phyloP scores from a whole-genome alignment of 768 basidiomycete species.

The Aureoboletus auriporus region DNA sequence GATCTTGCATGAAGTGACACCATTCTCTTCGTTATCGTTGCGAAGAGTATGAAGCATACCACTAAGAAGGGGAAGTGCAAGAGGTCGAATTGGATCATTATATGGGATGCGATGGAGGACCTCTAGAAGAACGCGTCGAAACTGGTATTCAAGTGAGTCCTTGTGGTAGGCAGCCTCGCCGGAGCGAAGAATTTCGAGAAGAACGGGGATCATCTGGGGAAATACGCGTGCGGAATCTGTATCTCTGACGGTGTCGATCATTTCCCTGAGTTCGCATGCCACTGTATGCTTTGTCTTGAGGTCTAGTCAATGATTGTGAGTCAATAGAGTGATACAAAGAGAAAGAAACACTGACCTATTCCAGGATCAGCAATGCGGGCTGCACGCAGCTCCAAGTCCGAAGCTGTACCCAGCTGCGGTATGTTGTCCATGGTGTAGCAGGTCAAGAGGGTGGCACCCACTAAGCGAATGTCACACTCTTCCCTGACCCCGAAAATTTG shows the following conservation, averaged over 20 bases:
- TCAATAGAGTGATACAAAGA: not conserved
- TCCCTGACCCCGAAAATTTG: slow-evolving; percentile 27
- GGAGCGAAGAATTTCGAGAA: slow-evolving; percentile 68
- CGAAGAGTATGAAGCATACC: slow-evolving; percentile 83
- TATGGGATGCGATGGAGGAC: slow-evolving; percentile 86
- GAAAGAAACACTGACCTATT: slow-evolving; percentile 45
- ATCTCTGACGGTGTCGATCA: slow-evolving; percentile 76
- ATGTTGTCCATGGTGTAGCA: slow-evolving; percentile 39
- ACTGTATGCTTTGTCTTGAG: slow-evolving; percentile 64
- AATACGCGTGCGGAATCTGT: slow-evolving; percentile 66
- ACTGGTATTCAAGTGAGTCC: slow-evolving; percentile 69
- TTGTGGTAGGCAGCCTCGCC: slow-evolving; percentile 65
- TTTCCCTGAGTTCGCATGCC: slow-evolving; percentile 77
- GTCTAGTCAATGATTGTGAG: slow-evolving; percentile 39
- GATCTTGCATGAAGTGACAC: slow-evolving; percentile 83
- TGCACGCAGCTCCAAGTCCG: slow-evolving; percentile 68
- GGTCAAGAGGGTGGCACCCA: not conserved
- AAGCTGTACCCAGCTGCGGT: slow-evolving; percentile 40
- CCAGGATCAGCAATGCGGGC: slow-evolving; percentile 73
- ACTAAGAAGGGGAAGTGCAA: slow-evolving; percentile 62
- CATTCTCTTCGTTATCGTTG: slow-evolving; percentile 95
- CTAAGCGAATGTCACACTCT: too few relatives aligned
- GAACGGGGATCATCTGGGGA: slow-evolving; percentile 66
- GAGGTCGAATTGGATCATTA: slow-evolving; percentile 70
- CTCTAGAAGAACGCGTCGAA: slow-evolving; percentile 84